Evolutionary conservation across 108 stramenopile genomes (phyloP).

Genomic region (Pseudonitzschia multiseries): DNA sequence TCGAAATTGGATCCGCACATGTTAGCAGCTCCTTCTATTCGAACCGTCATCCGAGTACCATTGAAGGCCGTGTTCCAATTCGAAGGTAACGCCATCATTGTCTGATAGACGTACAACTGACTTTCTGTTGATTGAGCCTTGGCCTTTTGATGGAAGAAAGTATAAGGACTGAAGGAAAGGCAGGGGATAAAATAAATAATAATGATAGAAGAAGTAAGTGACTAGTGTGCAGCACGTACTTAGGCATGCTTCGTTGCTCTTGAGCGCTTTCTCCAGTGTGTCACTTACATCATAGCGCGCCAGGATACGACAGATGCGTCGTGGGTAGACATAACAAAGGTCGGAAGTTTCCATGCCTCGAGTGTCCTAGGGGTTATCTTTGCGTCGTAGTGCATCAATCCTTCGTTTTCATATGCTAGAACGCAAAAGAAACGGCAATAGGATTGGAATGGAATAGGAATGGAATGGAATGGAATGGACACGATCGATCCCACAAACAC

Average conservation of each 20-base stretch:
- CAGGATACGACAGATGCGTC: conserved; percentile 28
- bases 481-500: no score
- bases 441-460: not conserved
- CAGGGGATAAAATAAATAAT: not conserved
- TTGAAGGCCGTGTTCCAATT: conserved; percentile 4
- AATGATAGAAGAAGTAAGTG: no score
- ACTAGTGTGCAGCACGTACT: no score
- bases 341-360: conserved; percentile 14
- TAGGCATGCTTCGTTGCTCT: not conserved
- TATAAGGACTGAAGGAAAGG: conserved; percentile 4
- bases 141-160: conserved; percentile 2
- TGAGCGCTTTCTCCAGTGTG: not conserved
- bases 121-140: not conserved
- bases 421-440: not conserved
- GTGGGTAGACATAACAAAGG: conserved; percentile 33
- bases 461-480: no score
- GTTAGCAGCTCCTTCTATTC: not conserved
- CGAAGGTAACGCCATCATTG: conserved; percentile 16
- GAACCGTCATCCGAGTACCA: not conserved
- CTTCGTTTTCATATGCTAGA: conserved; percentile 24
- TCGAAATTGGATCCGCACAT: conserved; percentile 30
- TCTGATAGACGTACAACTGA: conserved; percentile 24
- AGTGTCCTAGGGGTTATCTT: conserved; percentile 22
- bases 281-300: conserved; percentile 24
- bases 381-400: conserved; percentile 25